phyloP scores from a whole-genome alignment of 2,329 filamentous ascomycete species.

The Trichoderma sp. region DNA sequence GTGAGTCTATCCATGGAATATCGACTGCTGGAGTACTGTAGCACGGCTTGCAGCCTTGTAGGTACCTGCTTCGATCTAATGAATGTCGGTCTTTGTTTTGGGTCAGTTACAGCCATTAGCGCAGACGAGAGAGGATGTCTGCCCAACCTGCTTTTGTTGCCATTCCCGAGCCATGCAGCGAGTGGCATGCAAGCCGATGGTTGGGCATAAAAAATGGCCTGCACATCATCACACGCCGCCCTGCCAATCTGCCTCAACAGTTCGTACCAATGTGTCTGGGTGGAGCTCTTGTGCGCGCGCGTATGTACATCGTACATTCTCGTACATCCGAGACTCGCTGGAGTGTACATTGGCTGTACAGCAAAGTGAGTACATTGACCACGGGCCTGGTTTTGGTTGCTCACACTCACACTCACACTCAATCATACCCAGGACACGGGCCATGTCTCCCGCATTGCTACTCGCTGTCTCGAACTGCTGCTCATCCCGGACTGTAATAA shows the following conservation, averaged over 20 bases:
- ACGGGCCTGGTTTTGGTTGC: neutral
- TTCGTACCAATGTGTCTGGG: constrained; percentile 16
- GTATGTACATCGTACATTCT: constrained; percentile 2
- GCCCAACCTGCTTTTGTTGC: constrained; percentile 6
- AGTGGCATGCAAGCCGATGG: constrained; percentile 9
- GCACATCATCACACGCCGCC: constrained; percentile 8
- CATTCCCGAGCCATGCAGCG: constrained; percentile 1
- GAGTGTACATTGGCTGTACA: neutral
- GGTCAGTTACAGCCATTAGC: neutral
- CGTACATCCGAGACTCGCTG: neutral
- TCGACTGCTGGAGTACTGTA: neutral
- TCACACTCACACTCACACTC: neutral
- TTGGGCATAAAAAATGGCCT: constrained; percentile 18
- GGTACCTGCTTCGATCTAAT: constrained; percentile 3
- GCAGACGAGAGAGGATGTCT: neutral
- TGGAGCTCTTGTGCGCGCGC: constrained; percentile 8
- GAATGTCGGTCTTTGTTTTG: constrained; percentile 11
- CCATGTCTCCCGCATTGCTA: neutral
- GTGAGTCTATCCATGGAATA: neutral
- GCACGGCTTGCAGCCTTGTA: constrained; percentile 8
- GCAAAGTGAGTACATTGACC: neutral
- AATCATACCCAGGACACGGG: neutral
- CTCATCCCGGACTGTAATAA: neutral
- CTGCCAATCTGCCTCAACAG: constrained; percentile 14
- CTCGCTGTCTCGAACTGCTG: neutral